Evolutionary conservation across 257 asterid genomes (phyloP).

Genomic region (Marsdenia floribunda): DNA sequence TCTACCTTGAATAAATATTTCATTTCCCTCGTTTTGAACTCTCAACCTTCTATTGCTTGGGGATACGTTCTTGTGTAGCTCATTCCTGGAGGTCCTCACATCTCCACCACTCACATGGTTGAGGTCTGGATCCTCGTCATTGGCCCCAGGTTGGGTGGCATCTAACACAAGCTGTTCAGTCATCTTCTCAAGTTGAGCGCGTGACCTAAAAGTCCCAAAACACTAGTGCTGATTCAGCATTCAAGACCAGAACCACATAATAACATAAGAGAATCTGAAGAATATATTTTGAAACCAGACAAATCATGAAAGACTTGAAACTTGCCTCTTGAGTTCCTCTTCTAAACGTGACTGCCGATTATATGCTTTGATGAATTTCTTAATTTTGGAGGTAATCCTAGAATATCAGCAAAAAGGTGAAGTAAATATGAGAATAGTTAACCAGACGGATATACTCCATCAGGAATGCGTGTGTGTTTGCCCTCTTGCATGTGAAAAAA

Average conservation of each 20-base stretch:
- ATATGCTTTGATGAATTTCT: constrained; percentile 73
- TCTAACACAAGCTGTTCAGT: constrained; percentile 60
- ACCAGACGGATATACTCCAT: neutral
- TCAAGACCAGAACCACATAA: neutral
- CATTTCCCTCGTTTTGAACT: constrained; percentile 34
- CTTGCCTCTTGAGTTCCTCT: constrained; percentile 81
- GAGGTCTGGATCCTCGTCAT: constrained; percentile 42
- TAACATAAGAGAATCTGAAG: neutral
- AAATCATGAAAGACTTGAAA: constrained; percentile 16
- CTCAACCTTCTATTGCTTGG: constrained; percentile 55
- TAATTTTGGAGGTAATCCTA: constrained; percentile 59
- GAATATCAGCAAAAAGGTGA: constrained; percentile 16
- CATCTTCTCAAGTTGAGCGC: constrained; percentile 67
- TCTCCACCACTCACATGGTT: constrained; percentile 42
- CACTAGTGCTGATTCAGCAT: neutral
- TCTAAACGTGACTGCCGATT: constrained; percentile 57
- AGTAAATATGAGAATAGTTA: constrained; percentile 15
- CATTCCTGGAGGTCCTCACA: constrained; percentile 35
- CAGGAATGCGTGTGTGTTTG: neutral
- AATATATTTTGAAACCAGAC: constrained; percentile 8
- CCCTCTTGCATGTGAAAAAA: neutral
- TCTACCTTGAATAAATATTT: constrained; percentile 53
- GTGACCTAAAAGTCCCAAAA: constrained; percentile 46
- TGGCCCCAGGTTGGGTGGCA: constrained; percentile 29
- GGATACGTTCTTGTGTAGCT: constrained; percentile 37